Evolutionary conservation across 371 early-diverging fungal species (phyloP).

Genomic region (Rhizopus stolonifer): DNA sequence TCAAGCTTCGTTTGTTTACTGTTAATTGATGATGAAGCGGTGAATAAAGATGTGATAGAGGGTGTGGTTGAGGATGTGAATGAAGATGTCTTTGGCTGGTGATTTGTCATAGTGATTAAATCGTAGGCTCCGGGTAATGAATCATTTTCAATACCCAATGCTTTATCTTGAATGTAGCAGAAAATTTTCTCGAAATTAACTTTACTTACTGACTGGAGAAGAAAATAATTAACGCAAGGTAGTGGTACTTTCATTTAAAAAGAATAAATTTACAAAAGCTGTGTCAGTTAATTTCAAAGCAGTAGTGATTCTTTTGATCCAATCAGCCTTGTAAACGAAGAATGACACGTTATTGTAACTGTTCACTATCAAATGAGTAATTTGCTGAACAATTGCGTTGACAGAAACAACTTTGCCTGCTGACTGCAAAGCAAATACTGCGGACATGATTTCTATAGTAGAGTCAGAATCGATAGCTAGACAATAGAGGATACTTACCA

Average conservation of each 20-base stretch:
- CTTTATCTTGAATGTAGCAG: constrained; percentile 14
- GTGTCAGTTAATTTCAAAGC: neutral
- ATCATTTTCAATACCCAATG: constrained; percentile 5
- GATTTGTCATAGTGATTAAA: constrained; percentile 2
- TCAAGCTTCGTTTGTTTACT: constrained; percentile 5
- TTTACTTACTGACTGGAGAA: constrained; percentile 7
- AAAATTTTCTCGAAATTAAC: constrained; percentile 13
- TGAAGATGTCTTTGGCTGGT: neutral
- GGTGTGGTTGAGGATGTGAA: neutral
- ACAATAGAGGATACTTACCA: constrained; percentile 2
- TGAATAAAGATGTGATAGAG: neutral
- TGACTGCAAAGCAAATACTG: neutral
- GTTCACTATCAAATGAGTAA: constrained; percentile 3
- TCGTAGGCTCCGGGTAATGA: neutral
- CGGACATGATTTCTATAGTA: constrained; percentile 3
- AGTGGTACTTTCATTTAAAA: neutral
- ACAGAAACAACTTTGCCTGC: constrained; percentile 1
- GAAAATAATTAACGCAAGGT: constrained; percentile 4
- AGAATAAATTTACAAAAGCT: constrained; percentile 1
- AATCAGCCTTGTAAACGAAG: constrained; percentile 2
- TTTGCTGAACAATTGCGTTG: constrained; percentile 6
- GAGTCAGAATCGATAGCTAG: constrained; percentile 5
- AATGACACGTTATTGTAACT: constrained; percentile 4
- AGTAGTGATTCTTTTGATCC: constrained; percentile 4
- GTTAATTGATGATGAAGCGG: constrained; percentile 2